These are phyloP conservation scores for Zymoseptoria pseudotritici DNA, from an alignment of 2,329 filamentous ascomycete species.

Conservation along the genomic window DNA sequence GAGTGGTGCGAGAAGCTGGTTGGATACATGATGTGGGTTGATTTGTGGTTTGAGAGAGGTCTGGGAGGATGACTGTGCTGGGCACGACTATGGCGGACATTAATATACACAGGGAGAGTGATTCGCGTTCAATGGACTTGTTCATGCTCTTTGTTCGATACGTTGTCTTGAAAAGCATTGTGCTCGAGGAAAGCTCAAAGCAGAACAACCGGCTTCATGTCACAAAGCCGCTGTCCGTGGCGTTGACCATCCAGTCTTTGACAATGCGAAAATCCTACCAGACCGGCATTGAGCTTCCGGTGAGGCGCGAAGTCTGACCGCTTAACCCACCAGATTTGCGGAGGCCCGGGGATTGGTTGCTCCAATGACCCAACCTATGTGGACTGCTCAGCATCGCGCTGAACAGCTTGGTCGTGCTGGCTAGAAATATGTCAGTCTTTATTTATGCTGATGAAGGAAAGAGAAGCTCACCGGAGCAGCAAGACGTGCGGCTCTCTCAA, in stretches of 20 bases:
- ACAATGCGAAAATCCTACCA: too few species aligned
- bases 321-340: too few species aligned
- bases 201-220: too few species aligned
- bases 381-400: too few species aligned
- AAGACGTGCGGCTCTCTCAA: neutral
- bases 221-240: too few species aligned
- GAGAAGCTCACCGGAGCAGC: neutral
- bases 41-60: neutral
- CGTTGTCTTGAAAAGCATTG: neutral
- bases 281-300: too few species aligned
- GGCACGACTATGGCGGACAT: neutral
- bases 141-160: neutral
- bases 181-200: too few species aligned
- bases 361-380: too few species aligned
- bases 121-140: neutral
- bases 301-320: too few species aligned
- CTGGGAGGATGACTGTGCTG: neutral
- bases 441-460: neutral
- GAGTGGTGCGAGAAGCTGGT: neutral
- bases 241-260: too few species aligned
- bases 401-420: neutral
- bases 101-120: neutral
- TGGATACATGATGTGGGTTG: neutral
- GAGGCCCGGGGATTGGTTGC: too few species aligned
- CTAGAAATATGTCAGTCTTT: neutral